Conservation (phyloP, 106 monocot genomes). For the Platanthera guangdongensis region DNA sequence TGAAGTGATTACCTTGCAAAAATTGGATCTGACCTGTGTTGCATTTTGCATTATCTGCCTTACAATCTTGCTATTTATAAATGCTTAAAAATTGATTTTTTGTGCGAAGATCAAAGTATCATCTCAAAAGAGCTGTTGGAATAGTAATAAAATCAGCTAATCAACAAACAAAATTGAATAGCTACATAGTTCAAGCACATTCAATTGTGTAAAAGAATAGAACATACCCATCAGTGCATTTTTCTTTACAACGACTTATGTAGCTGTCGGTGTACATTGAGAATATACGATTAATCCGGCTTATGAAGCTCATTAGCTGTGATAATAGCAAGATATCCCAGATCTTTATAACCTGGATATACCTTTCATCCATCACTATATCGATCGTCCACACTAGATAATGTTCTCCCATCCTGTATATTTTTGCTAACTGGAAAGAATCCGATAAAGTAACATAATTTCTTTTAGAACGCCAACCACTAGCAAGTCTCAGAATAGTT, state of each 20-base stretch:
- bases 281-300: conserved; percentile 32
- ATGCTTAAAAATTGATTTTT: too few relatives aligned
- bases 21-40: conserved; percentile 41
- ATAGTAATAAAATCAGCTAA: too few relatives aligned
- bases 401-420: conserved; percentile 25
- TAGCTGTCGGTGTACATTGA: conserved; percentile 40
- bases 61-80: conserved; percentile 25
- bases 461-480: conserved; percentile 39
- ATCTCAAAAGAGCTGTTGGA: too few relatives aligned
- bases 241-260: conserved; percentile 24
- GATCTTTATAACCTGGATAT: conserved; percentile 42
- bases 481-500: conserved; percentile 29
- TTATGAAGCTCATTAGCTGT: conserved; percentile 16
- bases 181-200: too few relatives aligned
- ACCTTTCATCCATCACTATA: conserved; percentile 22
- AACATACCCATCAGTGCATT: conserved; percentile 31
- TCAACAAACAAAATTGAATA: too few relatives aligned
- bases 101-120: too few relatives aligned
- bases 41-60: conserved; percentile 36
- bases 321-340: conserved; percentile 33
- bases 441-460: not conserved
- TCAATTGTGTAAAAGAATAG: not conserved
- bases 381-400: conserved; percentile 47
- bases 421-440: conserved; percentile 22
- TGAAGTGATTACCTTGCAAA: conserved; percentile 40